A percentile compares a stretch with the other conserved stretches of the same genome.
phyloP scores from a whole-genome alignment of 2,329 filamentous ascomycete species.

The Colletotrichum chlorophyti region DNA sequence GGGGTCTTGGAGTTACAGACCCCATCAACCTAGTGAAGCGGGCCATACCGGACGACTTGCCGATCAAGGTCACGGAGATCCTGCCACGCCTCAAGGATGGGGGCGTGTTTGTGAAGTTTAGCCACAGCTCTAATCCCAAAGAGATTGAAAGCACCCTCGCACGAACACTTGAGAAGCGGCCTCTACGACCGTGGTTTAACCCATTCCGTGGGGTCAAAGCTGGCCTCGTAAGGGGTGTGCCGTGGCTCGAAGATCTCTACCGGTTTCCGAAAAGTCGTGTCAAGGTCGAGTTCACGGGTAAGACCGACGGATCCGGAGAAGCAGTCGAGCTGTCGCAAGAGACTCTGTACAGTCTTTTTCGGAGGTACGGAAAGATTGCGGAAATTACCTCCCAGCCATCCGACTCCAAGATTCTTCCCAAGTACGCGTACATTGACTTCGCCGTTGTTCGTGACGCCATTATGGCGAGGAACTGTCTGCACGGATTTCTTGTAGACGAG shows the following conservation, averaged over 20 bases:
- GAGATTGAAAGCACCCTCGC: conserved; percentile 59
- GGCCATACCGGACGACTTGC: conserved; percentile 67
- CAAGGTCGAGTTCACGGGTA: conserved; percentile 84
- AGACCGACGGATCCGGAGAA: conserved; percentile 71
- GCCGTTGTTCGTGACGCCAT: conserved; percentile 75
- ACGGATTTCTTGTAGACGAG: conserved; percentile 78
- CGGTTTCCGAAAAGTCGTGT: conserved; percentile 79
- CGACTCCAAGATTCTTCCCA: conserved; percentile 85
- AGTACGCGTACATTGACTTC: conserved; percentile 83
- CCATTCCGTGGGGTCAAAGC: conserved; percentile 76
- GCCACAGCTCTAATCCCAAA: conserved; percentile 50
- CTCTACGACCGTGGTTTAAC: conserved; percentile 89
- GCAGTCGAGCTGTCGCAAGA: conserved; percentile 86
- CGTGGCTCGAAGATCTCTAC: conserved; percentile 94
- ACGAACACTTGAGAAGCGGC: conserved; percentile 69
- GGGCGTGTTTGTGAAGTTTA: conserved; percentile 90
- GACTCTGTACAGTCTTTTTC: conserved; percentile 83
- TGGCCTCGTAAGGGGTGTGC: conserved; percentile 79
- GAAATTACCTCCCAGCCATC: conserved; percentile 84
- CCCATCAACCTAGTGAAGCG: conserved; percentile 62
- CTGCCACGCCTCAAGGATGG: conserved; percentile 88
- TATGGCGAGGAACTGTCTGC: conserved; percentile 91
- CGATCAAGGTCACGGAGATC: conserved; percentile 79
- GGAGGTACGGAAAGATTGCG: conserved; percentile 86
- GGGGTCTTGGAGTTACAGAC: conserved; percentile 55